Percentiles rank a stretch among this genome's conserved stretches.
Conservation (phyloP, 768 basidiomycete species). For the Tulasnella sp. region DNA sequence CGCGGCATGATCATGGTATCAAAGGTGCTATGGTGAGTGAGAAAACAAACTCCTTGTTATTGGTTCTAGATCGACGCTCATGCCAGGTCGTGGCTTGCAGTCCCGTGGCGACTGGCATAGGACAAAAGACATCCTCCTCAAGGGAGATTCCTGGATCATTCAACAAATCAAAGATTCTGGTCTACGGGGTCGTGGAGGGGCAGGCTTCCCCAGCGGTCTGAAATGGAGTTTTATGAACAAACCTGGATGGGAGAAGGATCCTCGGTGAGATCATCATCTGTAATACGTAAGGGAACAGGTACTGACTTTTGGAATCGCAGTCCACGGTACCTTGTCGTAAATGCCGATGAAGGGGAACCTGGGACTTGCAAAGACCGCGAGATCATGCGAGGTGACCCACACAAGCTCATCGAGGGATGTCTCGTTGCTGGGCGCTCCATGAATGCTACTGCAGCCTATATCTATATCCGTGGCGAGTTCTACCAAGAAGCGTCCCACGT, state of each 20-base stretch:
- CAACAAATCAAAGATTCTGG: conserved; percentile 94
- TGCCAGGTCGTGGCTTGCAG: conserved; percentile 30
- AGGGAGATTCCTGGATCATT: conserved; percentile 97
- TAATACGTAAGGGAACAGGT: neutral
- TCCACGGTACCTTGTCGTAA: conserved; percentile 93
- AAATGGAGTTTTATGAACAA: conserved; percentile 99
- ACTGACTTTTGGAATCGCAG: conserved; percentile 30
- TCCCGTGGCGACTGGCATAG: conserved; percentile 95
- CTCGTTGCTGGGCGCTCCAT: conserved; percentile 92
- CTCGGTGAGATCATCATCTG: conserved; percentile 39
- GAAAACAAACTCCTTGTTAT: conserved; percentile 22
- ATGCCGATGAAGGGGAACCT: conserved; percentile 97
- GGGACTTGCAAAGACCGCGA: conserved; percentile 99
- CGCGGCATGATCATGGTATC: conserved; percentile 79
- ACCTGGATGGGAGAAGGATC: conserved; percentile 94
- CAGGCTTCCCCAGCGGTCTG: conserved; percentile 91
- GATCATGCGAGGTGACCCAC: conserved; percentile 94
- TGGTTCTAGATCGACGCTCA: neutral
- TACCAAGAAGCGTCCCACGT: conserved; percentile 89
- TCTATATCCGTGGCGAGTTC: conserved; percentile 98
- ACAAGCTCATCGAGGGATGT: conserved; percentile 97
- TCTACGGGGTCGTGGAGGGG: conserved; percentile 89
- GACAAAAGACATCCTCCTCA: conserved; percentile 90
- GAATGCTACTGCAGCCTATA: conserved; percentile 98
- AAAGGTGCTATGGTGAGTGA: conserved; percentile 73